Conservation (phyloP, 164 flowering plant genomes). For the Tetrastigma voinierianum region DNA sequence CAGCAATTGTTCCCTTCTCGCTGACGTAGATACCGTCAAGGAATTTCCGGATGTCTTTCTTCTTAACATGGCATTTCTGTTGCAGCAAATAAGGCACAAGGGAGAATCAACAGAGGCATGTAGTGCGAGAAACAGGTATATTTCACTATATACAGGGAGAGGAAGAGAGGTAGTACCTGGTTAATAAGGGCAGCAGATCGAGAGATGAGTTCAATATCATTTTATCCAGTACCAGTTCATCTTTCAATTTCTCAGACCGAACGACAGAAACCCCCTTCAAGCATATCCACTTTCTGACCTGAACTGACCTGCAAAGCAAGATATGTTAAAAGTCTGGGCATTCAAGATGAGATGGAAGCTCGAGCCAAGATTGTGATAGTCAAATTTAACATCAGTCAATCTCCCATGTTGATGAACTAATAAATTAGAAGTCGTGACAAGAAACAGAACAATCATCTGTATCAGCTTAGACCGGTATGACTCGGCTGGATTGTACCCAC, state of each 20-base stretch:
- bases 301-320: constrained; percentile 7
- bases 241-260: constrained; percentile 56
- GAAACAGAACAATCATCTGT: too few species aligned
- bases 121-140: not conserved
- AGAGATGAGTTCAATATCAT: constrained; percentile 55
- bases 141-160: not conserved
- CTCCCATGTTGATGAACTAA: too few species aligned
- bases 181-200: constrained; percentile 49
- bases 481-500: too few species aligned
- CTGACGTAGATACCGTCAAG: constrained; percentile 72
- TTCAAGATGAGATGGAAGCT: too few species aligned
- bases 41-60: constrained; percentile 67
- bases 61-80: constrained; percentile 78
- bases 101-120: not conserved
- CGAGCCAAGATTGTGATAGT: too few species aligned
- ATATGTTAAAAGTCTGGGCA: not conserved
- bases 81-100: not conserved
- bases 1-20: constrained; percentile 57
- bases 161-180: constrained; percentile 26
- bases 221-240: constrained; percentile 48
- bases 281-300: constrained; percentile 63
- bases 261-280: constrained; percentile 46
- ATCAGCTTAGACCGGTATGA: too few species aligned
- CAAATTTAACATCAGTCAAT: too few species aligned
- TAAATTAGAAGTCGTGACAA: too few species aligned